Evolutionary conservation across 148 eudicot species (phyloP), one percentile per base, ranked within the genome.

Genomic region (Persicaria maculosa): DNA sequence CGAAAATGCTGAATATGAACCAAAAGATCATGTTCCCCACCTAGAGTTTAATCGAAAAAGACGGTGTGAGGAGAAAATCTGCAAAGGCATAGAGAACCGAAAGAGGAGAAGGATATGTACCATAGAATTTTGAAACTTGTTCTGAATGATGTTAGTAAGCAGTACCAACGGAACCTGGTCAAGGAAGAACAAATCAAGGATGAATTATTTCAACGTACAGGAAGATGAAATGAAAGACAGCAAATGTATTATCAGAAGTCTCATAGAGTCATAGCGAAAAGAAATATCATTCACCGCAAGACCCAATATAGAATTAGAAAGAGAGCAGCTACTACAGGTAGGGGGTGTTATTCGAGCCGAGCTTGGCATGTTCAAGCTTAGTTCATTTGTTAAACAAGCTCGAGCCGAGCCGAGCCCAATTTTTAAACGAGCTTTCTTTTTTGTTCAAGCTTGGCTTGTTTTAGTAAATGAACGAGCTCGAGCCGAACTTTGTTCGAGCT

Each of bases 1-100:
- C 98, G 25, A 91, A 82, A 75, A 94, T 84, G 83, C 98, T 80
- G 88, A 94, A 94, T 62, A 88, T 88, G 82, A 90, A 90, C 98
- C 98, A 94, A 76, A 94, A 94, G 17, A 90, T 88, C 91, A 94
- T 91, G 78, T 94, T 94, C 58, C 98, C 98, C 58, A 90, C 97
- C 98, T 94, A 88, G 15, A 69, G 25, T 45, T 44, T 44, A 16
- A 44, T 44, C 19, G 14, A 9, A 46, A 17, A 7, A 17, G 20
- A 70, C 8, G 6, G 0, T 46, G 73, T 45, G 6, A 71, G 9
- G 7, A 17, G 16, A 11, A 46, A 19, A 65, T 2, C 70, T 65
- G 36, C 1, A 17, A 46, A 45, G 2, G 40, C 16, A n/a, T 7
- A 15, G 16, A 52, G n/a, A 17, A 40, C 8, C 40, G 69, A 43